Conservation (phyloP, 1,284 basidiomycete genomes). For the Sparassis latifolia region DNA sequence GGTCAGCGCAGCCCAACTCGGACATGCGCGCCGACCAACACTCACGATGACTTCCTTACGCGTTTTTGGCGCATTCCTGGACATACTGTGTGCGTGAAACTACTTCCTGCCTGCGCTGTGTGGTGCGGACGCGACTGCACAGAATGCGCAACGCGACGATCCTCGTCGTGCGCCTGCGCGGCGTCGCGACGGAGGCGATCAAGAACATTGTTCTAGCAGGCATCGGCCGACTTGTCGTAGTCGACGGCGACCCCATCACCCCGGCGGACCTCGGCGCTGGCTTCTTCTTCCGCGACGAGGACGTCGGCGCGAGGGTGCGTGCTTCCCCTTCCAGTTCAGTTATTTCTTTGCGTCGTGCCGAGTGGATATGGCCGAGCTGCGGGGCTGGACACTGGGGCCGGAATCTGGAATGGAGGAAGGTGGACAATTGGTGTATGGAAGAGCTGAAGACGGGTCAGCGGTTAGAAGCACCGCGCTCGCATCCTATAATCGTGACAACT, state of each 20-base stretch:
- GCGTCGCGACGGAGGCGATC: constrained; percentile 91
- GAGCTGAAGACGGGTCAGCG: no score
- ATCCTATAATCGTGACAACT: no score
- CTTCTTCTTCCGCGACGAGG: constrained; percentile 91
- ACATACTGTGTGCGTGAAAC: not conserved
- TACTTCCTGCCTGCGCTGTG: not conserved
- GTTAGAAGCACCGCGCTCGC: no score
- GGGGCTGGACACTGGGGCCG: no score
- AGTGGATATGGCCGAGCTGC: not conserved
- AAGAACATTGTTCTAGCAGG: constrained; percentile 89
- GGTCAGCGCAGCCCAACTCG: constrained; percentile 39
- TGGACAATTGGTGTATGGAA: no score
- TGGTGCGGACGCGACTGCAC: constrained; percentile 1
- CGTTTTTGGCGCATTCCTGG: constrained; percentile 6
- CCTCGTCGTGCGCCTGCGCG: constrained; percentile 75
- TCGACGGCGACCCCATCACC: constrained; percentile 55
- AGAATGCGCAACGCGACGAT: constrained; percentile 95
- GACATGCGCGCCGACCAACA: not conserved
- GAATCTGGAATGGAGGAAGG: no score
- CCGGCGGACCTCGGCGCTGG: constrained; percentile 86
- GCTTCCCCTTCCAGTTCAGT: not conserved
- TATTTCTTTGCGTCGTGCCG: not conserved
- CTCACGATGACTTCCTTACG: not conserved
- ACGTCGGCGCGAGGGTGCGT: constrained; percentile 81
- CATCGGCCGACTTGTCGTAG: constrained; percentile 65